Conservation (phyloP, 768 basidiomycete genomes). For the Xerocomellus chrysenteron region DNA sequence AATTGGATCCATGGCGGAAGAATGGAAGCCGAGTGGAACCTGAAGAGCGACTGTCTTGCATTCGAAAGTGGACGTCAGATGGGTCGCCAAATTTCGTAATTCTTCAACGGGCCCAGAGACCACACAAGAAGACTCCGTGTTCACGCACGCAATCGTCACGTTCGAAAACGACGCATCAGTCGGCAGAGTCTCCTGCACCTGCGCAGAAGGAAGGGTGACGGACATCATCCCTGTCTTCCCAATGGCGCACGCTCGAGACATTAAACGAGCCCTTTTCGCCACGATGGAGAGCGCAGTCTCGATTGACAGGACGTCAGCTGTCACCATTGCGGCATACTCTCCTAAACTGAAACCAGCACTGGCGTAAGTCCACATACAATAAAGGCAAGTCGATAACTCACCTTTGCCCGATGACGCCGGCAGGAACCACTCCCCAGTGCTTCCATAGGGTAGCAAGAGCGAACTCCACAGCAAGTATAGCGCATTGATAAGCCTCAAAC, state of each 20-base stretch:
- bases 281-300: constrained; percentile 58
- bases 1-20: constrained; percentile 59
- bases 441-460: constrained; percentile 64
- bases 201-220: constrained; percentile 38
- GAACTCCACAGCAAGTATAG: constrained; percentile 63
- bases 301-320: constrained; percentile 57
- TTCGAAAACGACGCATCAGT: constrained; percentile 35
- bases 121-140: constrained; percentile 56
- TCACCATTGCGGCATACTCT: constrained; percentile 70
- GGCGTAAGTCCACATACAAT: background rate
- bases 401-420: constrained; percentile 74
- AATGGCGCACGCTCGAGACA: constrained; percentile 46
- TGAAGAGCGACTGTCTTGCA: constrained; percentile 46
- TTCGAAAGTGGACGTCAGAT: constrained; percentile 36
- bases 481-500: constrained; percentile 49
- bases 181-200: constrained; percentile 37
- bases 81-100: constrained; percentile 40
- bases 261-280: constrained; percentile 56
- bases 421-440: constrained; percentile 62
- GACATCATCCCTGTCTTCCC: constrained; percentile 62
- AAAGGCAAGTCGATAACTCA: constrained; percentile 28
- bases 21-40: constrained; percentile 68
- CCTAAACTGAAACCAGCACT: constrained; percentile 51
- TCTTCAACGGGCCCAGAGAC: constrained; percentile 54
- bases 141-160: constrained; percentile 59